Evolutionary conservation across 805 yeast species (phyloP), one percentile per base, ranked within the genome.

Genomic region (Candida glaebosa): DNA sequence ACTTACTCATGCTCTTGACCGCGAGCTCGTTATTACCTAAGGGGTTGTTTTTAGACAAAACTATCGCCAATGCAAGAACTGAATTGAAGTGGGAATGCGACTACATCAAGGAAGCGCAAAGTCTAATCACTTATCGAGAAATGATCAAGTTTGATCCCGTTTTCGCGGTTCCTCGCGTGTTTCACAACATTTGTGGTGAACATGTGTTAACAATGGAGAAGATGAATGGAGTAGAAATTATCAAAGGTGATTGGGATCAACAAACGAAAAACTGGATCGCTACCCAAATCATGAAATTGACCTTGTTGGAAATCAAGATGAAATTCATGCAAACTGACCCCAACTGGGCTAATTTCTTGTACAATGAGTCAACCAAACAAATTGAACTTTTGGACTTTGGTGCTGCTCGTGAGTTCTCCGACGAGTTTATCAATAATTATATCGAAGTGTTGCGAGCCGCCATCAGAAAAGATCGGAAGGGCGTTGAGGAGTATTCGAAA

Each of bases 51-150:
- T 73, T 95, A 34, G 98, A 93, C 50, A 86, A 84, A 52, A 87
- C 97, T 17, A 81, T 93, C 43, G 96, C 85, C 17, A 91, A 89
- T 62, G 98, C 99, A 1, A 76, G 99, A 50, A 79, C 78, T 14
- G 99, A 93, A 61, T 72, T 93, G 50, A 89, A 88, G 52, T 91
- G 98, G 98, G 99, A 93, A 65, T 91, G 98, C 65, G 98, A 93
- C 64, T 93, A 93, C 58, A 63, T 82, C 18, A 79, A 98, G 49
- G 99, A 93, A 61, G 95, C 96, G 1, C 76, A 75, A 44, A 83
- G 82, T 53, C 66, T 90, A 49, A 79, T 78, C 33, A 73, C 82
- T 48, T 91, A 87, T 65, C 65, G 78, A 20, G 79, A 79, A 40
- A 67, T 87, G 48, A 49, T 70, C 26, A 55, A 63, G 39, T 78